Evolutionary conservation across 2,329 filamentous ascomycete genomes (phyloP).

Genomic region (Ophiostoma pallidulum): DNA sequence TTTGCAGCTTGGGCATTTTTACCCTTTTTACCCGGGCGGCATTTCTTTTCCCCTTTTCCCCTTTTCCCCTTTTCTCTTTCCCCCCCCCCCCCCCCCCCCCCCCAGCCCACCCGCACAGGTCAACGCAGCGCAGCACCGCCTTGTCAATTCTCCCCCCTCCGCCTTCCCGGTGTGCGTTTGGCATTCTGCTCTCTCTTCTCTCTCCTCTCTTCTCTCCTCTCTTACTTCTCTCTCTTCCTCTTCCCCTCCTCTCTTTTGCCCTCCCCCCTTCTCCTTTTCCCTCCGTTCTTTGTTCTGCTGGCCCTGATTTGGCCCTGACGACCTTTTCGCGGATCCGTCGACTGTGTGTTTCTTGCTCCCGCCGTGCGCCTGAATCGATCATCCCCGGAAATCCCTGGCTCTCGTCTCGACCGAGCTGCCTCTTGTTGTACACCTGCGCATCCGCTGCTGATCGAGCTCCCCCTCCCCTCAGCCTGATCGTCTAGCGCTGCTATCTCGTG

Average conservation of each 20-base stretch:
- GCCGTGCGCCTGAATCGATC: neutral
- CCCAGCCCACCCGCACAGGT: constrained; percentile 20
- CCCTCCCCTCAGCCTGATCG: neutral
- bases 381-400: neutral
- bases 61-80: constrained; percentile 2
- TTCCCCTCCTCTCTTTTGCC: constrained; percentile 16
- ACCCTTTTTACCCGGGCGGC: too few species aligned
- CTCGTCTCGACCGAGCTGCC: constrained; percentile 1
- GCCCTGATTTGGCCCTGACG: neutral
- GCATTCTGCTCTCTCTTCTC: constrained; percentile 23
- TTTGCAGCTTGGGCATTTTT: too few species aligned
- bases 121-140: constrained; percentile 28
- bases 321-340: too few species aligned
- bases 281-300: constrained; percentile 7
- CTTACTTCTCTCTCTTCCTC: too few species aligned
- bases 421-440: too few species aligned
- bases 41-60: constrained; percentile 8
- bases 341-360: too few species aligned
- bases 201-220: constrained; percentile 12
- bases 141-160: constrained; percentile 31
- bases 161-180: constrained; percentile 29
- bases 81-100: constrained; percentile 15
- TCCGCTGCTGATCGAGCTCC: too few species aligned
- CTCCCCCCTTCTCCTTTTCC: constrained; percentile 1
- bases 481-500: neutral